phyloP scores from a whole-genome alignment of 1,139 yeast species.

The Geotrichum klebahnii region DNA sequence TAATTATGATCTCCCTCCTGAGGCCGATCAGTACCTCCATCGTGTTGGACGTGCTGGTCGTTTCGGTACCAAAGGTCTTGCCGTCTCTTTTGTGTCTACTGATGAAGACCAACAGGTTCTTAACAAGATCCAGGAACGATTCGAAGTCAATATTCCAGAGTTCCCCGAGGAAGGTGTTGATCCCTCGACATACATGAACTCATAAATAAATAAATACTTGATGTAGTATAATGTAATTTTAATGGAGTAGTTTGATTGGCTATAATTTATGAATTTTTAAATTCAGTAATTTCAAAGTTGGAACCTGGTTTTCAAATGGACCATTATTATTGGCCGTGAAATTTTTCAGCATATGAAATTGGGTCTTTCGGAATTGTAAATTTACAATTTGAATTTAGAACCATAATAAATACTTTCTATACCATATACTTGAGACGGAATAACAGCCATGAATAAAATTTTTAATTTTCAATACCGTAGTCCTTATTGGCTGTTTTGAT shows the following conservation, averaged over 20 bases:
- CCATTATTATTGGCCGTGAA: too few species aligned
- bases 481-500: slow-evolving; percentile 6
- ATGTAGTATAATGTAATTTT: background rate
- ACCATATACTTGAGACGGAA: too few species aligned
- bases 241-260: slow-evolving; percentile 9
- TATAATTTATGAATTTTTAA: background rate
- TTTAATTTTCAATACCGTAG: background rate
- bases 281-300: background rate
- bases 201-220: slow-evolving; percentile 45
- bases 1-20: slow-evolving; percentile 79
- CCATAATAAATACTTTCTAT: background rate
- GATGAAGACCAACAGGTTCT: slow-evolving; percentile 87
- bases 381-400: too few species aligned
- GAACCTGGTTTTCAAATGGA: background rate
- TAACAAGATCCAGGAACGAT: slow-evolving; percentile 92
- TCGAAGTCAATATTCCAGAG: slow-evolving; percentile 89
- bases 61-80: slow-evolving; percentile 98
- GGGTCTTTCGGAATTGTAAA: too few species aligned
- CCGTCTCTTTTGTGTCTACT: slow-evolving; percentile 81
- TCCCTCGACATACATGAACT: slow-evolving; percentile 96
- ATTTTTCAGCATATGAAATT: too few species aligned
- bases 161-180: slow-evolving; percentile 99
- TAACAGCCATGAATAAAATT: too few species aligned
- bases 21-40: slow-evolving; percentile 97
- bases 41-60: slow-evolving; percentile 99